A percentile compares a stretch with the other conserved stretches of the same genome.
phyloP scores from a whole-genome alignment of 176 grass and related monocot genomes.

The Ananas comosus region DNA sequence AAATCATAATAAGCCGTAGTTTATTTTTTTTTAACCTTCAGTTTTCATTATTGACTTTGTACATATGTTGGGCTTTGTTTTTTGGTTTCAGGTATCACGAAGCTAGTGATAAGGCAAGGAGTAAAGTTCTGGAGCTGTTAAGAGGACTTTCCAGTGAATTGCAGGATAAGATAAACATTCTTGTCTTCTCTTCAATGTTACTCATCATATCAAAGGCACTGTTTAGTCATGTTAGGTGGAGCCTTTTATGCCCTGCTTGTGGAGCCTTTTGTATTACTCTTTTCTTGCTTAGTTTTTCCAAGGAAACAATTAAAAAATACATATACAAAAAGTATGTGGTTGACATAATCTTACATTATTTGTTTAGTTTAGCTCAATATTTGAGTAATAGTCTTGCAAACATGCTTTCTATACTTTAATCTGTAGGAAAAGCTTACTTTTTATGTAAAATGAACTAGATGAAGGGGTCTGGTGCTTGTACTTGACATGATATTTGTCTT shows the following conservation, averaged over 20 bases:
- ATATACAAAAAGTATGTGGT: too few species aligned
- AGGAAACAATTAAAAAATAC: too few species aligned
- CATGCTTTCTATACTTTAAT: too few species aligned
- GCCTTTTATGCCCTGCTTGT: not conserved
- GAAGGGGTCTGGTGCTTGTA: too few species aligned
- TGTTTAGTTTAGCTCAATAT: too few species aligned
- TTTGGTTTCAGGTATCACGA: constrained; percentile 74
- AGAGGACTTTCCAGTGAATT: constrained; percentile 87
- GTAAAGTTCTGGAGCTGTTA: constrained; percentile 72
- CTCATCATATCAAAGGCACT: constrained; percentile 83
- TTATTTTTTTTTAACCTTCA: not conserved
- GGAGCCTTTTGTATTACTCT: too few species aligned
- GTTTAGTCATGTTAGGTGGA: constrained; percentile 85
- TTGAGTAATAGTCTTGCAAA: too few species aligned
- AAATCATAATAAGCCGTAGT: not conserved
- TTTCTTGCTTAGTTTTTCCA: too few species aligned
- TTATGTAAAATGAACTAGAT: too few species aligned
- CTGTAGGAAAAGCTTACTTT: too few species aligned
- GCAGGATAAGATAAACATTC: constrained; percentile 71
- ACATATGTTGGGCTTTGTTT: constrained; percentile 6
- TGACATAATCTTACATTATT: too few species aligned
- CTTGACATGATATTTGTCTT: too few species aligned
- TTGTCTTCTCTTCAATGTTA: constrained; percentile 73
- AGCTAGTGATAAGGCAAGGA: constrained; percentile 65
- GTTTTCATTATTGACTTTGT: not conserved